Evolutionary conservation across 768 basidiomycete genomes (phyloP).

Genomic region (Dacryopinax primogenitus): DNA sequence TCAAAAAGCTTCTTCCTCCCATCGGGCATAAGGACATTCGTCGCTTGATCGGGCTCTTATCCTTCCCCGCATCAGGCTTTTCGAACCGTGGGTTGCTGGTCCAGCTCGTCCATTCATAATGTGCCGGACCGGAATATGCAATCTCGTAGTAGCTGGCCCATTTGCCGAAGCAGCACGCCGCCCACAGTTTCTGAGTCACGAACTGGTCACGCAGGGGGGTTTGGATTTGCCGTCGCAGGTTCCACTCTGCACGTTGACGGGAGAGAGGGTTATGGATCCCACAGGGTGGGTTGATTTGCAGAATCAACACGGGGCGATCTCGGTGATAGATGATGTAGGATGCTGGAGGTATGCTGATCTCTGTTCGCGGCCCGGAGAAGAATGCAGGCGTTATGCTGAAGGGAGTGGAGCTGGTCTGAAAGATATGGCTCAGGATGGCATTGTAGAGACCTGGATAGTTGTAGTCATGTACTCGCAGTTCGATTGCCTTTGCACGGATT

Average conservation of each 20-base stretch:
- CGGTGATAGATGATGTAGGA: neutral
- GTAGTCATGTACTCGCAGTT: neutral
- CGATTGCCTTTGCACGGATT: neutral
- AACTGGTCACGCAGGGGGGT: neutral
- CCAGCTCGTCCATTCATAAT: neutral
- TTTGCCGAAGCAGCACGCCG: neutral
- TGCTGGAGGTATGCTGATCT: neutral
- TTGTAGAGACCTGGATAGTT: neutral
- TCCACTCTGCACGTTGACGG: neutral
- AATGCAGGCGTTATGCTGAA: neutral
- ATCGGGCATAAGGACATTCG: conserved; percentile 7
- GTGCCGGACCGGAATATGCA: neutral
- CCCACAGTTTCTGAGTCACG: neutral
- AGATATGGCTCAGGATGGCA: neutral
- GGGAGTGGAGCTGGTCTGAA: neutral
- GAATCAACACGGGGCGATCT: neutral
- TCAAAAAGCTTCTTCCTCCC: conserved; percentile 7
- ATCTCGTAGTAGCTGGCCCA: neutral
- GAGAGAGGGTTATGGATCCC: neutral
- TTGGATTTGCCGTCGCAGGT: neutral
- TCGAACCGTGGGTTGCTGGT: neutral
- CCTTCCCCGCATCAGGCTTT: neutral
- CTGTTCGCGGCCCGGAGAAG: neutral
- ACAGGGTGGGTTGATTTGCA: neutral
- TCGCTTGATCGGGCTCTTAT: neutral